phyloP scores from a whole-genome alignment of 2,329 filamentous ascomycete genomes.

The Botrytis byssoidea region DNA sequence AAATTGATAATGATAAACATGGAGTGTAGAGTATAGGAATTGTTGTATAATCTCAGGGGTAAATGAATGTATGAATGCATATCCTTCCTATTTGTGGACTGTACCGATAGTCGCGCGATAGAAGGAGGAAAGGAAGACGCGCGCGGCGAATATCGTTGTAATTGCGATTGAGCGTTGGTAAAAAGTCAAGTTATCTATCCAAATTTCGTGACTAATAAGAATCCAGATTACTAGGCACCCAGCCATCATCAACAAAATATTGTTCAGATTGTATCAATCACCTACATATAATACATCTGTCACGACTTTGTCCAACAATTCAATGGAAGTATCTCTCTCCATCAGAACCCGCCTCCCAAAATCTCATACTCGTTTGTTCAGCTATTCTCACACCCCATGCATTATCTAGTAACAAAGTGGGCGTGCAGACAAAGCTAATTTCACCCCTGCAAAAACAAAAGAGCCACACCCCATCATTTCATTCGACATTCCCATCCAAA shows the following conservation, averaged over 20 bases:
- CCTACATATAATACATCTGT: not conserved
- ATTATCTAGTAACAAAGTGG: not conserved
- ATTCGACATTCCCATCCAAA: not conserved
- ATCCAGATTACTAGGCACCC: not conserved
- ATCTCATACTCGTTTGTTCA: not conserved
- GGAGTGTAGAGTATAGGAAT: not conserved
- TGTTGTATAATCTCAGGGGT: not conserved
- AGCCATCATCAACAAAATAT: not conserved
- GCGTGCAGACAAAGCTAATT: not conserved
- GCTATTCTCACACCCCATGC: not conserved
- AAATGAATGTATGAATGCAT: not conserved
- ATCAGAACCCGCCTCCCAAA: not conserved
- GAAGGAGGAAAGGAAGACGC: not conserved
- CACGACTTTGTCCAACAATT: not conserved
- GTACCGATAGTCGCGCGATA: not conserved
- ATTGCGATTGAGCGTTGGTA: too few relatives aligned
- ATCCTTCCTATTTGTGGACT: not conserved
- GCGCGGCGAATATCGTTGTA: not conserved
- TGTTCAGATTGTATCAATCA: not conserved
- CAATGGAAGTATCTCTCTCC: not conserved
- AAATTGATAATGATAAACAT: not conserved
- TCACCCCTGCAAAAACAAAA: not conserved
- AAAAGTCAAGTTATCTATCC: not conserved
- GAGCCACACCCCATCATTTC: not conserved
- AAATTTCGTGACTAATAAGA: not conserved